Conservation (phyloP, 2,329 filamentous ascomycete genomes). For the Volutella citrinella region DNA sequence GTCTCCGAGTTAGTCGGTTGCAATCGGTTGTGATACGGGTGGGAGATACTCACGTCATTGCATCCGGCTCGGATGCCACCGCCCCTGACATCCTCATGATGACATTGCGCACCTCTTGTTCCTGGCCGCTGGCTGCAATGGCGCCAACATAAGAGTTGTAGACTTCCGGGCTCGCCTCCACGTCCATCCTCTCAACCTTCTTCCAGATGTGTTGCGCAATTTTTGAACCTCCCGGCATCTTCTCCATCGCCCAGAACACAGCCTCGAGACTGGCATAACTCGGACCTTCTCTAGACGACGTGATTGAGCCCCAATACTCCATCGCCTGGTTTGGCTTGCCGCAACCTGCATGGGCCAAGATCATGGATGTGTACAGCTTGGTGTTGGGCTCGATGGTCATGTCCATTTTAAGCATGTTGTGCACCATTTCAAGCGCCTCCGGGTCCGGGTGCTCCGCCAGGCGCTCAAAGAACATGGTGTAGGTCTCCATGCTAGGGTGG, state of each 20-base stretch:
- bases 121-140: slow-evolving; percentile 67
- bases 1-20: no score
- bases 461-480: slow-evolving; percentile 74
- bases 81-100: slow-evolving; percentile 65
- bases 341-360: slow-evolving; percentile 77
- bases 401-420: slow-evolving; percentile 95
- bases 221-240: slow-evolving; percentile 52
- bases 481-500: slow-evolving; percentile 70
- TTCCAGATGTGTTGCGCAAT: slow-evolving; percentile 68
- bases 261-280: slow-evolving; percentile 77
- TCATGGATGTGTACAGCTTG: slow-evolving; percentile 75
- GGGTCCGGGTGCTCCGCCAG: slow-evolving; percentile 54
- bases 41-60: slow-evolving; percentile 61
- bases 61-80: slow-evolving; percentile 65
- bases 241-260: slow-evolving; percentile 76
- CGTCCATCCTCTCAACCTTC: slow-evolving; percentile 68
- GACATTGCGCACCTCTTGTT: slow-evolving; percentile 64
- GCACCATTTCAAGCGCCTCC: slow-evolving; percentile 69
- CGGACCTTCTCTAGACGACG: slow-evolving; percentile 80
- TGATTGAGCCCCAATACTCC: slow-evolving; percentile 81
- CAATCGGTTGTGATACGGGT: no score
- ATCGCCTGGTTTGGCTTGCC: slow-evolving; percentile 65
- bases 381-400: slow-evolving; percentile 75
- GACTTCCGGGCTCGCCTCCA: slow-evolving; percentile 71
- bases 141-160: slow-evolving; percentile 77